Evolutionary conservation across 2,329 filamentous ascomycete species (phyloP).

Genomic region (Trichoderma sp.): DNA sequence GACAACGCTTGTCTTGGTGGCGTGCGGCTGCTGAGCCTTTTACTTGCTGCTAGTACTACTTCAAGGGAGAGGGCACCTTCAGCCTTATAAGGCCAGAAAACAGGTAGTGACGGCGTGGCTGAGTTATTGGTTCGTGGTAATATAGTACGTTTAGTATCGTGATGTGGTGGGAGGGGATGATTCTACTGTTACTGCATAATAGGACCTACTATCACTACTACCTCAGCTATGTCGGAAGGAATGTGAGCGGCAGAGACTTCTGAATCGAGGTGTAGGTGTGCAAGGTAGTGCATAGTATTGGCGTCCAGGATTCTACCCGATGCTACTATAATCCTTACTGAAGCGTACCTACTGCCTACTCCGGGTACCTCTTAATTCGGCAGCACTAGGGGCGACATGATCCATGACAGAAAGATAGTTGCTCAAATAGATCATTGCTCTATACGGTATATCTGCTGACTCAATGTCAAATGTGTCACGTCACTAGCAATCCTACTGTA

Average conservation of each 20-base stretch:
- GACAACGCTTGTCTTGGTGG: background rate
- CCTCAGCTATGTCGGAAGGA: background rate
- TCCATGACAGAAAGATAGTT: background rate
- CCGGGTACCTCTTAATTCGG: background rate
- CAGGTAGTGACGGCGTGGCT: background rate
- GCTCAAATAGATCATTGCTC: background rate
- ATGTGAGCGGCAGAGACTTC: background rate
- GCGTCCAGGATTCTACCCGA: background rate
- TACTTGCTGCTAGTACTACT: background rate
- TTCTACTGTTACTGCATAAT: background rate
- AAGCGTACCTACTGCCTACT: background rate
- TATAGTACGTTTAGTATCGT: background rate
- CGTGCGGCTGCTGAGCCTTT: background rate
- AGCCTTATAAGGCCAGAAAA: constrained; percentile 19
- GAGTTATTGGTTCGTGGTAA: background rate
- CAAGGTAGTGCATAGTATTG: constrained; percentile 5
- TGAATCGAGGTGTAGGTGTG: background rate
- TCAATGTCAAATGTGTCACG: background rate
- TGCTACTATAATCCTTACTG: background rate
- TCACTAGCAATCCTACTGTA: background rate
- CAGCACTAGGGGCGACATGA: background rate
- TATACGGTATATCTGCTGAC: background rate
- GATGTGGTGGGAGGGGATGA: background rate
- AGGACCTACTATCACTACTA: too few relatives aligned
- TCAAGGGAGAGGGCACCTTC: constrained; percentile 10